Base-by-base conservation (phyloP, 2,329 filamentous ascomycete genomes). In the Biscogniauxia marginata region DNA sequence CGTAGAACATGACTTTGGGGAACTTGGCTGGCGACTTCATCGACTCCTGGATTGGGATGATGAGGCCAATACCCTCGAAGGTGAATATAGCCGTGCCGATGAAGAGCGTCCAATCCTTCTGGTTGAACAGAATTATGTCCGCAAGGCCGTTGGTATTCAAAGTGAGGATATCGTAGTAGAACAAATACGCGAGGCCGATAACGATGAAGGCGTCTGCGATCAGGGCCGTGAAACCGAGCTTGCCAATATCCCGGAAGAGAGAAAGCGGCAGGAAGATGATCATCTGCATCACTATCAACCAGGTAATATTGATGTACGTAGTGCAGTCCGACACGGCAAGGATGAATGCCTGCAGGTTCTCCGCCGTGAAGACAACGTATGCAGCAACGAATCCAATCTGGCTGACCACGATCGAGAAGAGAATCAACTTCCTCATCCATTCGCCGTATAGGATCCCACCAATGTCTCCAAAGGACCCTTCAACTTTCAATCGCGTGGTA, bases 21-120 rank as follows among this genome's bases (percentile, higher is more conserved):
- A 99, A 99, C 71, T 96, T 93, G 62, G 87, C 80, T 0, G 93
- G 96, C 45, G 93, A 81, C 70, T 88, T 90, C 95, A 99, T 99
- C 20, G 93, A 96, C 68, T 96, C 93, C 74, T 99, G 96, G 58
- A 99, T 97, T 0, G 96, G 95, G 60, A 99, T 97, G 73, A 99
- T 96, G 49, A 99, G 84, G 11, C 95, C 96, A 59, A 99, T 96
- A 23, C 95, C 95, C 71, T 99, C 95, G 70, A 98, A 99, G 0
- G 95, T 98, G 77, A 99, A 99, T 71, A 99, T 98, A 23, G 96
- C 95, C 0, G 96, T 99, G 59, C 95, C 96, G 66, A 99, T 99
- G 73, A 99, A 98, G 4, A 99, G 82, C 0, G 95, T 96, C 95
- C 96, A 99, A 71, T 92, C 88, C 58, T 89, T 85, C 44, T 88